Evolutionary conservation across 352 stramenopile genomes (phyloP).

Genomic region (Labyrinthula sp.): DNA sequence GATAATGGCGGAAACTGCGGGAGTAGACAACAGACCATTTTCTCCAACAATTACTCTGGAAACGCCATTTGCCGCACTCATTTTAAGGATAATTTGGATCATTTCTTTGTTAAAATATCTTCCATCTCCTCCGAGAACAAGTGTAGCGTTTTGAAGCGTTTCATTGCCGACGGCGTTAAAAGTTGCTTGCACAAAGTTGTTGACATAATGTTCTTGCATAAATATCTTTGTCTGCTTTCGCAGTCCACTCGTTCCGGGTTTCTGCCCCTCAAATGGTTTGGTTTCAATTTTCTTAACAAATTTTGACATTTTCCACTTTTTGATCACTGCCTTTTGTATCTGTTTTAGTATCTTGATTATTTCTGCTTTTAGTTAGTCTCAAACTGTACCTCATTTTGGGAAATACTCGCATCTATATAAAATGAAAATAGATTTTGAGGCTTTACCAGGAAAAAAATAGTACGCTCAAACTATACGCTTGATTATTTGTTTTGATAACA

Average conservation of each 20-base stretch:
- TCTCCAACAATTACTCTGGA: constrained; percentile 79
- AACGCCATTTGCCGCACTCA: constrained; percentile 86
- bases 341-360: no score
- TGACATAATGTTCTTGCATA: constrained; percentile 85
- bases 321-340: no score
- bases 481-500: no score
- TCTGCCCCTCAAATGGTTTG: constrained; percentile 35
- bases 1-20: constrained; percentile 84
- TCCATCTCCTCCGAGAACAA: constrained; percentile 86
- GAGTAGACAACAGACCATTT: constrained; percentile 82
- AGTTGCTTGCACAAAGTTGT: constrained; percentile 89
- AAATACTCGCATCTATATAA: no score
- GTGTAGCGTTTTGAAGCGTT: constrained; percentile 71
- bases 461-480: no score
- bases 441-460: no score
- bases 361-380: no score
- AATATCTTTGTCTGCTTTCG: constrained; percentile 97
- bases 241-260: constrained; percentile 78
- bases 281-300: constrained; percentile 26
- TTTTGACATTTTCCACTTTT: no score
- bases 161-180: constrained; percentile 82
- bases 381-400: no score
- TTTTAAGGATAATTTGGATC: constrained; percentile 86
- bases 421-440: no score
- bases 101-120: constrained; percentile 52